Evolutionary conservation across 768 basidiomycete genomes (phyloP).

Genomic region (Filobasidium floriforme): DNA sequence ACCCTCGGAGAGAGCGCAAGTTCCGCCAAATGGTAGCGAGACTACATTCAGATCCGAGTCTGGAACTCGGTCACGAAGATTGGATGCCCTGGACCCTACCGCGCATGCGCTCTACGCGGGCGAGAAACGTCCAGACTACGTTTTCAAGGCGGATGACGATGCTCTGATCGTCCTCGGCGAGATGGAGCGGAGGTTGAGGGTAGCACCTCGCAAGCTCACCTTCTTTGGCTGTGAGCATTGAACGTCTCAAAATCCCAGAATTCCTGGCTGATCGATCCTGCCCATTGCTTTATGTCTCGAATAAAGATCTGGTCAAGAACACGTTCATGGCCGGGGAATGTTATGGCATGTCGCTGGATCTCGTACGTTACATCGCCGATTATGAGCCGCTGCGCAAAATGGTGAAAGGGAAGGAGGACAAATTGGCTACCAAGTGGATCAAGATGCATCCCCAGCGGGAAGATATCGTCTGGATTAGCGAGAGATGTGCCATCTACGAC

Average conservation of each 20-base stretch:
- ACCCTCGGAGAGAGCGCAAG: not conserved
- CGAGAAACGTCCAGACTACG: constrained; percentile 73
- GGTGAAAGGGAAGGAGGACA: constrained; percentile 80
- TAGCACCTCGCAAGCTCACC: constrained; percentile 57
- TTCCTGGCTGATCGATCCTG: not conserved
- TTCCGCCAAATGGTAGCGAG: not conserved
- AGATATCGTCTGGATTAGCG: constrained; percentile 79
- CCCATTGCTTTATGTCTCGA: not conserved
- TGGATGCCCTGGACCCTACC: not conserved
- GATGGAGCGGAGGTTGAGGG: constrained; percentile 75
- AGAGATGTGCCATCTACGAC: constrained; percentile 96
- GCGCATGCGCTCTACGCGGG: constrained; percentile 29
- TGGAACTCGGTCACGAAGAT: not conserved
- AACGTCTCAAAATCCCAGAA: not conserved
- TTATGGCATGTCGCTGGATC: constrained; percentile 79
- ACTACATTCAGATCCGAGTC: not conserved
- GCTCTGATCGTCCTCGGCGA: constrained; percentile 91
- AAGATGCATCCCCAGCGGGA: constrained; percentile 61
- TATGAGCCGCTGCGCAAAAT: constrained; percentile 61
- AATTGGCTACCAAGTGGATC: constrained; percentile 84
- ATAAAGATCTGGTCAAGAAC: constrained; percentile 65
- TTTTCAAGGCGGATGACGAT: constrained; percentile 92
- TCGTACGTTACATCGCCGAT: constrained; percentile 78
- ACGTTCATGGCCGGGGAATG: constrained; percentile 92
- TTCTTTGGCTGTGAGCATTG: constrained; percentile 43